Evolutionary conservation across 169 alveolate species (phyloP), one percentile per base, ranked within the genome.

Genomic region (Plasmodium vivax): DNA sequence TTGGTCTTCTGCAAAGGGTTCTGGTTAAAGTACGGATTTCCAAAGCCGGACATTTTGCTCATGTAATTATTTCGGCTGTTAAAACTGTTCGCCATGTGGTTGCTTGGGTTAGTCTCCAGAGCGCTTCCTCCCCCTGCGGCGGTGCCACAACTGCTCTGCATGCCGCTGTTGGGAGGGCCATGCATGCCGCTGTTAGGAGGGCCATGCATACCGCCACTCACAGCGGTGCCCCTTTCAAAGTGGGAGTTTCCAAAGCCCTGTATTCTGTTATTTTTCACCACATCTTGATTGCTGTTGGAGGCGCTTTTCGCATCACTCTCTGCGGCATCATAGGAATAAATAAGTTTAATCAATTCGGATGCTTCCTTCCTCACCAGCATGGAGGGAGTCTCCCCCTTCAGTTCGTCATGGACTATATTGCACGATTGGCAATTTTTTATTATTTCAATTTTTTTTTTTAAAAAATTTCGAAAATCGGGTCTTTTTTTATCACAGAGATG

Each of bases 401-500:
- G 71, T 79, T 88, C 90, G 12, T 88, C 94, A 79, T 88, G 84
- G 27, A 88, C 94, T 27, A 88, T 88, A 41, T 77, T 80, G 71
- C 94, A 88, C 9, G 23, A n/a, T 43, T 88, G 94, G 27, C 94
- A 88, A 38, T 88, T 82, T 62, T 88, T 88, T 27, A 88, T 80
- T 32, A 88, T 36, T 9, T 88, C 90, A 8, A 88, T 88, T 88
- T 80, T 88, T 45, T 88, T 88, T 81, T 88, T 88, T 79, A 88
- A 9, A 79, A 88, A 88, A 12, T 54, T 88, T 32, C 94, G 54
- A 77, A 88, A 88, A 88, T 88, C 94, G 32, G 83, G 43, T 88
- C 94, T 43, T 32, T 88, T 88, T 14, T 95, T 92, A 58, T 73
- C 93, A 83, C 98, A 96, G 62, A 96, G 84, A 93, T 92, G 93